These are phyloP conservation scores for Saccharum hybrid DNA, from an alignment of 202 grass and related monocot genomes.

Conservation along the genomic window DNA sequence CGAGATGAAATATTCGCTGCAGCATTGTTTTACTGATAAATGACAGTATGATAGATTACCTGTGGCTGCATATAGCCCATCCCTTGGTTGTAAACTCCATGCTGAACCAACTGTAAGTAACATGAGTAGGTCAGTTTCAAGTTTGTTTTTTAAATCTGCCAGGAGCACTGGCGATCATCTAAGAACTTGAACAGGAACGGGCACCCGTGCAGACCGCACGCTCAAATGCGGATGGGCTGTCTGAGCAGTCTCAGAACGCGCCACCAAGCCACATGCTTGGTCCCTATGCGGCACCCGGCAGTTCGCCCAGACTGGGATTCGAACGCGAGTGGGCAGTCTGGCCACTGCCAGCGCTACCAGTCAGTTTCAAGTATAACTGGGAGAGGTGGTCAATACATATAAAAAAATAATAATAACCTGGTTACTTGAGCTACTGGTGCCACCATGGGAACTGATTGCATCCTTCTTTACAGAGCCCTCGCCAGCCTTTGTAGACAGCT, in stretches of 20 bases:
- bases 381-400: conserved; percentile 29
- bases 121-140: conserved; percentile 35
- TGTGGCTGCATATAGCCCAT: conserved; percentile 93
- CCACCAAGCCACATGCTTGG: neutral
- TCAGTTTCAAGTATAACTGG: conserved; percentile 17
- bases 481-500: conserved; percentile 67
- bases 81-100: conserved; percentile 71
- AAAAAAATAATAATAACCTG: conserved; percentile 63
- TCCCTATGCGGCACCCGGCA: neutral
- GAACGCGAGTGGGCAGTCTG: neutral
- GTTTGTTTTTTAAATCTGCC: neutral
- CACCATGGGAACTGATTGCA: conserved; percentile 52
- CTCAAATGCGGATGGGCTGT: neutral
- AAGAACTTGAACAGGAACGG: neutral
- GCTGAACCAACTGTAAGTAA: conserved; percentile 65
- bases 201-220: neutral
- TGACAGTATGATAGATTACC: conserved; percentile 44
- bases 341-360: neutral
- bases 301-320: neutral
- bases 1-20: neutral
- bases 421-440: conserved; percentile 61
- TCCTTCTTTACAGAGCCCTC: conserved; percentile 75
- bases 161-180: neutral
- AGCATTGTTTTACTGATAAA: conserved; percentile 29
- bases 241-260: neutral